These are phyloP conservation scores for Hypoxylon sp. DNA, from an alignment of 2,329 filamentous ascomycete species.

Conservation along the genomic window DNA sequence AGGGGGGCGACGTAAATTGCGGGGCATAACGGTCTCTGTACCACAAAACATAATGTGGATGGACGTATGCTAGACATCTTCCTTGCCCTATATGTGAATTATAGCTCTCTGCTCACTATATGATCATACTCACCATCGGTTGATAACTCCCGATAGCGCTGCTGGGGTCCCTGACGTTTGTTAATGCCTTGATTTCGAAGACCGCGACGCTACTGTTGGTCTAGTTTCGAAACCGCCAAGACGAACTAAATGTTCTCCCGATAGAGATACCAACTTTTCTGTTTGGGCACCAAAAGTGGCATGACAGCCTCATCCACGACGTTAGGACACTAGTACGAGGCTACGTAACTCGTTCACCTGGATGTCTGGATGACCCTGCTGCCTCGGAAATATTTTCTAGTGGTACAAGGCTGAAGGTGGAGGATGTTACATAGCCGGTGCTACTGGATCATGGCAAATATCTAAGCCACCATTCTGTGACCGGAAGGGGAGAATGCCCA, in stretches of 20 bases:
- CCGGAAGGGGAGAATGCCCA: conserved; percentile 6
- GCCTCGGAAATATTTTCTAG: conserved; percentile 32
- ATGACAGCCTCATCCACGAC: conserved; percentile 22
- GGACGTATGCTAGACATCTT: conserved; percentile 40
- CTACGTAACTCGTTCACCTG: conserved; percentile 6
- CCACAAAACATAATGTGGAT: conserved; percentile 26
- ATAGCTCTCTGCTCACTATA: conserved; percentile 3
- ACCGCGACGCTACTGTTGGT: not conserved
- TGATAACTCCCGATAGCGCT: conserved; percentile 11
- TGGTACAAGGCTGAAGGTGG: conserved; percentile 37
- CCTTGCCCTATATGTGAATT: conserved; percentile 33
- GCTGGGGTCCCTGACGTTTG: conserved; percentile 6
- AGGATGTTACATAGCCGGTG: conserved; percentile 29
- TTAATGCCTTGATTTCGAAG: conserved; percentile 11
- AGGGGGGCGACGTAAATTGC: conserved; percentile 28
- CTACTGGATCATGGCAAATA: conserved; percentile 17
- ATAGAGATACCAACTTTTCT: not conserved
- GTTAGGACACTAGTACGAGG: not conserved
- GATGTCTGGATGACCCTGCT: conserved; percentile 7
- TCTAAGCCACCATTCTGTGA: conserved; percentile 20
- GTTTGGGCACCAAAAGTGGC: conserved; percentile 15
- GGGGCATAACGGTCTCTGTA: conserved; percentile 35
- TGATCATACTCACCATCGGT: conserved; percentile 4
- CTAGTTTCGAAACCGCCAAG: conserved; percentile 32
- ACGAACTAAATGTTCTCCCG: not conserved